These are phyloP conservation scores for Aspergillus sparsus DNA, from an alignment of 495 filamentous ascomycete genomes.

Conservation along the genomic window DNA sequence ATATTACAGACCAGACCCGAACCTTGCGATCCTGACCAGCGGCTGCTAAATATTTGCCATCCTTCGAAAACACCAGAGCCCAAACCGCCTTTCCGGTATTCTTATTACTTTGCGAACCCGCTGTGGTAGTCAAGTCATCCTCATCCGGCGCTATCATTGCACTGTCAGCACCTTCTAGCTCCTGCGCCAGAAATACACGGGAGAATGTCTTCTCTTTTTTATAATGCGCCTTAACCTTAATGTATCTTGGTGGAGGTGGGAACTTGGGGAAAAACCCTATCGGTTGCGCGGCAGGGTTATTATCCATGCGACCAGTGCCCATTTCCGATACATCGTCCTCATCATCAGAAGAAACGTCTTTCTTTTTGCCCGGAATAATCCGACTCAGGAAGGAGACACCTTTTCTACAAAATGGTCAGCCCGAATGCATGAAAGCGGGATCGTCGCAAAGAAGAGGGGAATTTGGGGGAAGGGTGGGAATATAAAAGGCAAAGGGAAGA, in stretches of 20 bases:
- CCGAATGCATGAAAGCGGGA: background rate
- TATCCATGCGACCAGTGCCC: conserved; percentile 72
- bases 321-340: conserved; percentile 73
- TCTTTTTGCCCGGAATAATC: conserved; percentile 78
- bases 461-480: conserved; percentile 9
- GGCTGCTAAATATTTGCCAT: conserved; percentile 87
- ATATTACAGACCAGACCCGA: conserved; percentile 86
- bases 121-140: conserved; percentile 29
- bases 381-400: conserved; percentile 89
- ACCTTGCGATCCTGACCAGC: conserved; percentile 86
- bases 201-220: conserved; percentile 85
- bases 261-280: conserved; percentile 86
- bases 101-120: conserved; percentile 41
- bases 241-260: conserved; percentile 88
- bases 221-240: conserved; percentile 76
- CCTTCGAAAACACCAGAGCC: conserved; percentile 90
- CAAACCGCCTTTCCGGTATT: conserved; percentile 65
- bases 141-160: conserved; percentile 28
- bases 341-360: conserved; percentile 49
- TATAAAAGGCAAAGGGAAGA: conserved; percentile 8
- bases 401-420: conserved; percentile 56
- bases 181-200: conserved; percentile 87
- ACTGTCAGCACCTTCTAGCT: conserved; percentile 53
- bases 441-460: background rate
- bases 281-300: conserved; percentile 76